Percentiles rank a stretch among this genome's conserved stretches.
Conservation (phyloP, 352 stramenopile genomes). For the Phytophthora syringae region DNA sequence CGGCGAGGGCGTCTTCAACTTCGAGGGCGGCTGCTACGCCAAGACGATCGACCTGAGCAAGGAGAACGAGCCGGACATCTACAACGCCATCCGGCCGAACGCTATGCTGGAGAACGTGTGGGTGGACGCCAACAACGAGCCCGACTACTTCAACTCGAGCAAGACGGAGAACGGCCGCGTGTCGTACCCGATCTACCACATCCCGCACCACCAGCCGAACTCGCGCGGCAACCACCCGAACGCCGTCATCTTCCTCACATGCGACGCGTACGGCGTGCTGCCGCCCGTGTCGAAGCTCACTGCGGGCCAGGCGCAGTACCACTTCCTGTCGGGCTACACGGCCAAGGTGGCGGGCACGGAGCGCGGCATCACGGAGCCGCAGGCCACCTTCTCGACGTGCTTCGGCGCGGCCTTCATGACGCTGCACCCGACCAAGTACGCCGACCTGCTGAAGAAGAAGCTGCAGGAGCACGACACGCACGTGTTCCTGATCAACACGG, state of each 20-base stretch:
- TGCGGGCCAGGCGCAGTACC: slow-evolving; percentile 96
- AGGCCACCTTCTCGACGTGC: slow-evolving; percentile 96
- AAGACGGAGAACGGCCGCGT: slow-evolving; percentile 99
- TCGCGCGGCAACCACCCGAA: slow-evolving; percentile 94
- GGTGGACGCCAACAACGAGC: slow-evolving; percentile 78
- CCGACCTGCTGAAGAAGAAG: slow-evolving; percentile 97
- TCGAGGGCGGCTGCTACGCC: slow-evolving; percentile 99
- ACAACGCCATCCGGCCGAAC: slow-evolving; percentile 95
- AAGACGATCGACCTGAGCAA: slow-evolving; percentile 98
- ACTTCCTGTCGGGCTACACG: slow-evolving; percentile 98
- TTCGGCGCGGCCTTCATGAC: slow-evolving; percentile 98
- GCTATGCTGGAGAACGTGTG: slow-evolving; percentile 97
- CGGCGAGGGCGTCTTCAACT: slow-evolving; percentile 98
- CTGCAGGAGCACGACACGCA: slow-evolving; percentile 94
- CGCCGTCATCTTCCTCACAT: slow-evolving; percentile 98
- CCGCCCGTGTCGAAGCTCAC: slow-evolving; percentile 96
- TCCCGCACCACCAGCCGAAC: slow-evolving; percentile 92
- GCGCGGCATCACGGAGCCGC: slow-evolving; percentile 95
- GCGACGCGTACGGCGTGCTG: slow-evolving; percentile 98
- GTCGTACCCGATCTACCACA: slow-evolving; percentile 99
- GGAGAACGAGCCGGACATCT: slow-evolving; percentile 98
- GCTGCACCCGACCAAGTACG: slow-evolving; percentile 97
- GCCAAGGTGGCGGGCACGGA: slow-evolving; percentile 99
- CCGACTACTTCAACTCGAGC: slow-evolving; percentile 96
- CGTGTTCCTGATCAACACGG: slow-evolving; percentile 98